Evolutionary conservation across 768 basidiomycete species (phyloP), one percentile per base, ranked within the genome.

Genomic region (Trametes punicea): DNA sequence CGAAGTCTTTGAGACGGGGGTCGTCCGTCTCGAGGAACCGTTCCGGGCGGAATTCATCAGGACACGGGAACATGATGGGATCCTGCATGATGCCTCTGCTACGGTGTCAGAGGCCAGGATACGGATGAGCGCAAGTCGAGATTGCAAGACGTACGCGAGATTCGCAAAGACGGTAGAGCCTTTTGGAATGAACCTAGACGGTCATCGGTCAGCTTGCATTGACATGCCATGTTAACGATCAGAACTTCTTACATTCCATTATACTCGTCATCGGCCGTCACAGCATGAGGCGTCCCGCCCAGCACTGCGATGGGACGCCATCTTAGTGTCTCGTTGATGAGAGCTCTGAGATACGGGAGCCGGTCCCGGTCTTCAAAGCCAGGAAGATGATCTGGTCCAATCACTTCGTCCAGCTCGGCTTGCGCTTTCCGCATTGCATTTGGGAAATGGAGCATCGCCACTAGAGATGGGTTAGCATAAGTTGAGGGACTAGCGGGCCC

Each of bases 161-260:
- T 65, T 65, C 2, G 62, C 59, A 27, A 68, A 58, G 5, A 69
- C 52, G 8, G 66, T 63, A 7, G 69, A 47, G 16, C 65, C 70
- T 36, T 69, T 67, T 2, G 73, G 73, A 20, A 74, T 73, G 55
- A 67, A 65, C 53, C 64, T 61, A n/a, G n/a, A n/a, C n/a, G n/a
- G n/a, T n/a, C n/a, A n/a, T n/a, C n/a, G n/a, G n/a, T n/a, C n/a
- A n/a, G n/a, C n/a, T n/a, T n/a, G n/a, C n/a, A n/a, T n/a, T n/a
- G n/a, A n/a, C n/a, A n/a, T n/a, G n/a, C n/a, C n/a, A n/a, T n/a
- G n/a, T n/a, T n/a, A n/a, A n/a, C n/a, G n/a, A 36, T 6, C 40
- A 46, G 13, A 8, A 40, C 29, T 26, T 46, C 60, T 44, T 23
- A 55, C 60, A 57, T 69, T n/a, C 70, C 70, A 7, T 69, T 60